phyloP scores from a whole-genome alignment of 148 eudicot species.

The Camellia japonica region DNA sequence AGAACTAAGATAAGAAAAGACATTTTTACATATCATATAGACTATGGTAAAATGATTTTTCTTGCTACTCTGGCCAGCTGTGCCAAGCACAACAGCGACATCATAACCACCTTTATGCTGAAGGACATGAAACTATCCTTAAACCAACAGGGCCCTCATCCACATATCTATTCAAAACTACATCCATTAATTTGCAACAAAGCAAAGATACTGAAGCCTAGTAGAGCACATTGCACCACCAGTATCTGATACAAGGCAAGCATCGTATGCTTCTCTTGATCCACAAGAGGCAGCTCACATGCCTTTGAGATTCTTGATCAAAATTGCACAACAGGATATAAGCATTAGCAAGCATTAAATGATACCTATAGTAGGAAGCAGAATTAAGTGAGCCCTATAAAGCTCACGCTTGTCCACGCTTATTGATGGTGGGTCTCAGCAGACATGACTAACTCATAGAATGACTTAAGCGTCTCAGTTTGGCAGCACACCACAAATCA shows the following conservation, averaged over 20 bases:
- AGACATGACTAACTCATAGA: neutral
- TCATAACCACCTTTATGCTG: neutral
- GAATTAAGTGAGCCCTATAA: neutral
- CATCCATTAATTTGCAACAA: neutral
- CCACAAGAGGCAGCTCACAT: neutral
- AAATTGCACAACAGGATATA: neutral
- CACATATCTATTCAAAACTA: neutral
- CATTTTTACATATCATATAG: neutral
- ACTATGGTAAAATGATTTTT: neutral
- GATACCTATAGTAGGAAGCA: neutral
- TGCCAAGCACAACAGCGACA: neutral
- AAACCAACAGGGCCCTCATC: neutral
- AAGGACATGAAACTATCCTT: neutral
- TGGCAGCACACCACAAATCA: neutral
- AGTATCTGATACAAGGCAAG: neutral
- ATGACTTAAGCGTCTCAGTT: neutral
- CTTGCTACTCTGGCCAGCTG: neutral
- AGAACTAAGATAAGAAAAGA: neutral
- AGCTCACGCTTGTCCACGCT: neutral
- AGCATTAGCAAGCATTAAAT: neutral
- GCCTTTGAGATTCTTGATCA: neutral
- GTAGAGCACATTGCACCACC: neutral
- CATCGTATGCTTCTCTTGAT: conserved; percentile 1
- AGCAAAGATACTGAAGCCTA: neutral
- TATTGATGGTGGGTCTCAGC: neutral